phyloP scores from a whole-genome alignment of 2,329 filamentous ascomycete genomes.

The Cercospora sojina region DNA sequence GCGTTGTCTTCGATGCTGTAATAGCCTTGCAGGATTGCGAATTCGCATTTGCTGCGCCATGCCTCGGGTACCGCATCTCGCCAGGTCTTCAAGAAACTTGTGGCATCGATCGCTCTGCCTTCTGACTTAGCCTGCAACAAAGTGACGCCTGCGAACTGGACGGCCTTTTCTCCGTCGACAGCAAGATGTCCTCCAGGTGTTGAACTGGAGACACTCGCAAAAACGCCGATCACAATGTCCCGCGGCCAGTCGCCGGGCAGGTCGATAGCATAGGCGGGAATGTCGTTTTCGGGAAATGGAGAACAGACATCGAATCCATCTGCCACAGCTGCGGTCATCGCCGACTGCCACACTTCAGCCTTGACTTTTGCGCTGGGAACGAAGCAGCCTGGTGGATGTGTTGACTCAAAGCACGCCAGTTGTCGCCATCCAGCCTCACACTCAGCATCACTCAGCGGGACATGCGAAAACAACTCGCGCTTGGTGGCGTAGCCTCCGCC shows the following conservation, averaged over 20 bases:
- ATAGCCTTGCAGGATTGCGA: constrained; percentile 31
- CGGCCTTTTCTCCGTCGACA: constrained; percentile 27
- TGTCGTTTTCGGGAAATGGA: constrained; percentile 37
- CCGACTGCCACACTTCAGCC: constrained; percentile 50
- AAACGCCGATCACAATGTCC: constrained; percentile 40
- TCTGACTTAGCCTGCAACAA: constrained; percentile 28
- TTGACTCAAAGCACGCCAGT: constrained; percentile 54
- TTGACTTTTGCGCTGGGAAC: constrained; percentile 51
- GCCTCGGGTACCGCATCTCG: constrained; percentile 38
- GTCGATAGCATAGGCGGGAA: constrained; percentile 23
- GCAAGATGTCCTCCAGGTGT: constrained; percentile 32
- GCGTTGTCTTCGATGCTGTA: constrained; percentile 26
- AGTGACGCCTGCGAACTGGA: constrained; percentile 28
- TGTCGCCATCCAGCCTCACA: constrained; percentile 53
- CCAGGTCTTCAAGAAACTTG: constrained; percentile 42
- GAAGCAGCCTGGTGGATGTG: constrained; percentile 39
- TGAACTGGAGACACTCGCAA: constrained; percentile 28
- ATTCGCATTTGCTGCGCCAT: constrained; percentile 32
- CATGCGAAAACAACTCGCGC: constrained; percentile 47
- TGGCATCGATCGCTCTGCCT: constrained; percentile 26
- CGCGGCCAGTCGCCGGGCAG: constrained; percentile 39
- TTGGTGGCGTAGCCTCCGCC: constrained; percentile 35
- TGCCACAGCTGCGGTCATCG: constrained; percentile 44
- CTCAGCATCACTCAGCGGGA: constrained; percentile 54
- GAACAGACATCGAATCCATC: constrained; percentile 44